phyloP scores from a whole-genome alignment of 139 green algal species.

The Diplosphaera chodatii region DNA sequence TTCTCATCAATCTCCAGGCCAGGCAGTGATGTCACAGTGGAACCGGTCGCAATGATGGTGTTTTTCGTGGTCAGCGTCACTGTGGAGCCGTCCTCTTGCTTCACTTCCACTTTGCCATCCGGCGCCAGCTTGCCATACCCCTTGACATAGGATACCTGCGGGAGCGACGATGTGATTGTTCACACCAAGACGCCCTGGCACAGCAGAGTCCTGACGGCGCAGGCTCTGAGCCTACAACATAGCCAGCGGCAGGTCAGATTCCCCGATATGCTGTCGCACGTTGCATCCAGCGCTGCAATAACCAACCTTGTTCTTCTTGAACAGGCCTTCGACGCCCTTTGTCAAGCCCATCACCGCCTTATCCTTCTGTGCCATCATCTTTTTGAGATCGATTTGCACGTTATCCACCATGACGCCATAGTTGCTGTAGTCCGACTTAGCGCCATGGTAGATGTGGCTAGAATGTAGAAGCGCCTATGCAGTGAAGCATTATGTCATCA shows the following conservation, averaged over 20 bases:
- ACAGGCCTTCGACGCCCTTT: slow-evolving; percentile 95
- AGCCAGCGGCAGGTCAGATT: too few relatives aligned
- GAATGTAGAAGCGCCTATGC: slow-evolving; percentile 88
- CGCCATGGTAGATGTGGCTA: slow-evolving; percentile 90
- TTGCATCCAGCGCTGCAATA: neutral
- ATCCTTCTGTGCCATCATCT: slow-evolving; percentile 94
- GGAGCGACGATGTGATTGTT: too few relatives aligned
- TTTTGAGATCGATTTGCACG: slow-evolving; percentile 65
- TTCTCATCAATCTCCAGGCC: slow-evolving; percentile 92
- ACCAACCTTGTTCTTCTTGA: slow-evolving; percentile 99
- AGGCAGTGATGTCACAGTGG: slow-evolving; percentile 80
- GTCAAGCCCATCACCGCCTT: slow-evolving; percentile 86
- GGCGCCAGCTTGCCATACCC: slow-evolving; percentile 82
- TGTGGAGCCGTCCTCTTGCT: slow-evolving; percentile 55
- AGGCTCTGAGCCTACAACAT: too few relatives aligned
- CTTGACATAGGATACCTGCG: slow-evolving; percentile 88
- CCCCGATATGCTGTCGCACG: too few relatives aligned
- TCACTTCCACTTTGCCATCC: slow-evolving; percentile 79
- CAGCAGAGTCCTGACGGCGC: too few relatives aligned
- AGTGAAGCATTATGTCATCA: neutral
- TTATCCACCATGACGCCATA: slow-evolving; percentile 74
- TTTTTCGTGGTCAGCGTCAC: slow-evolving; percentile 78
- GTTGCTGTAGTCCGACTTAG: slow-evolving; percentile 69
- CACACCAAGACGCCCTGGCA: too few relatives aligned
- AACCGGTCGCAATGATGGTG: slow-evolving; percentile 95